Evolutionary conservation across 2,329 filamentous ascomycete species (phyloP).

Genomic region (Plenodomus tracheiphilus): DNA sequence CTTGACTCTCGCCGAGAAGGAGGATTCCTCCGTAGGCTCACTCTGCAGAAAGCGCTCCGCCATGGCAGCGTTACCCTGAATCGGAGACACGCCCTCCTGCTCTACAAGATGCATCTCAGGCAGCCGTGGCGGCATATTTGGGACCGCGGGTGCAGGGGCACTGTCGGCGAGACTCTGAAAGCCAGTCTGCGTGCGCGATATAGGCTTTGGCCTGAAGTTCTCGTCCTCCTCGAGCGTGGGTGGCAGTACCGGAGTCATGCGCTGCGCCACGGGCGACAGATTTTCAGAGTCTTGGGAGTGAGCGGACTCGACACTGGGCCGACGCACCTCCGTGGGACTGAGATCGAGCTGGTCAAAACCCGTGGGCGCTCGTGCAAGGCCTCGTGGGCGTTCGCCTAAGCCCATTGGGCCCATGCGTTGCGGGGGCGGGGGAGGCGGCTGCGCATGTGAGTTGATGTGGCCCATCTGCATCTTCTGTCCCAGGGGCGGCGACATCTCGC

Average conservation of each 20-base stretch:
- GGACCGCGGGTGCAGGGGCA: constrained; percentile 52
- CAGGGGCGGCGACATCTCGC: constrained; percentile 42
- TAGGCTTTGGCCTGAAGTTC: constrained; percentile 57
- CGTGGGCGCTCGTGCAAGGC: constrained; percentile 36
- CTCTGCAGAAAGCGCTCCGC: constrained; percentile 34
- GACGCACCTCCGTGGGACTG: constrained; percentile 3
- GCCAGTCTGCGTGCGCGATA: constrained; percentile 64
- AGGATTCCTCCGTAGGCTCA: constrained; percentile 43
- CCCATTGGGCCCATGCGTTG: constrained; percentile 41
- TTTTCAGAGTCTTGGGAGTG: constrained; percentile 38
- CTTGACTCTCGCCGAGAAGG: constrained; percentile 52
- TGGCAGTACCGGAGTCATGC: constrained; percentile 30
- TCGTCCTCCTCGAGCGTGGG: constrained; percentile 45
- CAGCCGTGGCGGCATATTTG: constrained; percentile 34
- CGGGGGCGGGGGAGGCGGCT: constrained; percentile 30
- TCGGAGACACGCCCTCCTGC: constrained; percentile 29
- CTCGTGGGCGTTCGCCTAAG: constrained; percentile 37
- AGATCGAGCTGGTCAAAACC: constrained; percentile 35
- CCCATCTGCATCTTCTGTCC: constrained; percentile 43
- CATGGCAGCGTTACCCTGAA: constrained; percentile 26
- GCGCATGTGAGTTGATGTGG: constrained; percentile 38
- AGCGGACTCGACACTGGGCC: constrained; percentile 38
- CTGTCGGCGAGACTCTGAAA: constrained; percentile 29
- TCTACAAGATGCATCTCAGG: constrained; percentile 24
- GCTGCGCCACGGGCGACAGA: constrained; percentile 24